Evolutionary conservation across 441 rosid genomes (phyloP).

Genomic region (Jatropha multifida): DNA sequence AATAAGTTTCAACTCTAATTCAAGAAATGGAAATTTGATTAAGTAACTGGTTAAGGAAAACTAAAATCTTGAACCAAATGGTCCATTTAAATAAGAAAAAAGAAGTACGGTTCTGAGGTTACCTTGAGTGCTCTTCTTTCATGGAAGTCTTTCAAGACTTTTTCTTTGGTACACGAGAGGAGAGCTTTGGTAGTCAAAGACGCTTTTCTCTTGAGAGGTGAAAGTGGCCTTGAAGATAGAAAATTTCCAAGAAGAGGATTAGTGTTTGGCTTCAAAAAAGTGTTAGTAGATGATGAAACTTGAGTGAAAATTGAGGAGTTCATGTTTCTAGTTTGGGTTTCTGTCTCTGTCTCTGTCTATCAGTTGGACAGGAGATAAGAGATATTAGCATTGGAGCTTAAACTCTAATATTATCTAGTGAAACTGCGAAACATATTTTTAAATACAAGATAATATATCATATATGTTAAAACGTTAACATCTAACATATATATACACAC

Average conservation of each 20-base stretch:
- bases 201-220: conserved; percentile 24
- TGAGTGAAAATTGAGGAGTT: conserved; percentile 35
- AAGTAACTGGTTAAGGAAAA: too few relatives aligned
- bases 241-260: conserved; percentile 32
- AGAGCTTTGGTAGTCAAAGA: conserved; percentile 33
- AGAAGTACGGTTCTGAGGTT: not conserved
- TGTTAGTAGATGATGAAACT: conserved; percentile 29
- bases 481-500: too few relatives aligned
- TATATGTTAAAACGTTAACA: too few relatives aligned
- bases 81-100: not conserved
- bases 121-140: conserved; percentile 61
- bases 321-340: conserved; percentile 14
- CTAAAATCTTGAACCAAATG: too few relatives aligned
- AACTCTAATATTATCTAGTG: too few relatives aligned
- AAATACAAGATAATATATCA: too few relatives aligned
- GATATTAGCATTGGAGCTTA: too few relatives aligned
- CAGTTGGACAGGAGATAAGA: conserved; percentile 24
- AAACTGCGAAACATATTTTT: too few relatives aligned
- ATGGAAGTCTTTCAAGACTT: conserved; percentile 41
- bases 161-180: conserved; percentile 40
- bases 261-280: conserved; percentile 34
- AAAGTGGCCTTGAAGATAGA: conserved; percentile 28
- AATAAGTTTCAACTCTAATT: not conserved
- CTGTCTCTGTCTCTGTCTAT: too few relatives aligned
- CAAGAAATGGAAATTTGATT: not conserved